Conservation (phyloP, 2,329 filamentous ascomycete genomes). For the Gliomastix tumulicola region DNA sequence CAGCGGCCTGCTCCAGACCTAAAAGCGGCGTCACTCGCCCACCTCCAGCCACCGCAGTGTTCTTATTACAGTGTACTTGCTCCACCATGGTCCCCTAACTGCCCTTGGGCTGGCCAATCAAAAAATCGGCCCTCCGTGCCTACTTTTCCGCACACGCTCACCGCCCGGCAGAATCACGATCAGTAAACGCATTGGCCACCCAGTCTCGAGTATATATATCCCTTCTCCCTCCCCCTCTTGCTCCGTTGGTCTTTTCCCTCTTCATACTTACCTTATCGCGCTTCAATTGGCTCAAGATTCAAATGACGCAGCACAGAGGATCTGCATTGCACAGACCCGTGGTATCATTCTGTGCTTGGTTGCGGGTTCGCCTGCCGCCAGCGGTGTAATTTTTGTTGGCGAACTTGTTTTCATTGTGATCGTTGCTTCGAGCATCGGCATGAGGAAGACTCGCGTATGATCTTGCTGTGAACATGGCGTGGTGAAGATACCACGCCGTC, state of each 20-base stretch:
- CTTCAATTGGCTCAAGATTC: constrained; percentile 34
- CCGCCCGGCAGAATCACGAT: constrained; percentile 4
- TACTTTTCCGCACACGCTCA: too few relatives aligned
- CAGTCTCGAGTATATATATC: too few relatives aligned
- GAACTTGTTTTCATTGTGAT: constrained; percentile 34
- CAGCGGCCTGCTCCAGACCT: too few relatives aligned
- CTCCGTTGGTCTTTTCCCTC: constrained; percentile 20
- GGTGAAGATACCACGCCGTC: too few relatives aligned
- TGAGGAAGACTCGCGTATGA: constrained; percentile 35
- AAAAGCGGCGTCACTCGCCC: too few relatives aligned
- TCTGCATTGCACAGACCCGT: constrained; percentile 49
- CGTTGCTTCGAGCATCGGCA: constrained; percentile 25
- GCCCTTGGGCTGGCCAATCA: too few relatives aligned
- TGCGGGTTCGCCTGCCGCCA: constrained; percentile 36
- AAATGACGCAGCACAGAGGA: constrained; percentile 30
- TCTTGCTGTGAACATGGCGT: too few relatives aligned
- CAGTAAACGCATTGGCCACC: constrained; percentile 2
- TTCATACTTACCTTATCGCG: constrained; percentile 47
- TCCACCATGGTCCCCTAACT: too few relatives aligned
- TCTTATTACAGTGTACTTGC: too few relatives aligned
- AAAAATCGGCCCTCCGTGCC: too few relatives aligned
- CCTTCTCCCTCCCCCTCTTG: background rate
- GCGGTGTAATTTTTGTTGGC: constrained; percentile 42
- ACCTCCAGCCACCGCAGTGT: too few relatives aligned
- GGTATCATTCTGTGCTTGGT: constrained; percentile 40